A percentile compares a stretch with the other conserved stretches of the same genome.
phyloP scores from a whole-genome alignment of 805 yeast species.

The Nakazawaea wyomingensis region DNA sequence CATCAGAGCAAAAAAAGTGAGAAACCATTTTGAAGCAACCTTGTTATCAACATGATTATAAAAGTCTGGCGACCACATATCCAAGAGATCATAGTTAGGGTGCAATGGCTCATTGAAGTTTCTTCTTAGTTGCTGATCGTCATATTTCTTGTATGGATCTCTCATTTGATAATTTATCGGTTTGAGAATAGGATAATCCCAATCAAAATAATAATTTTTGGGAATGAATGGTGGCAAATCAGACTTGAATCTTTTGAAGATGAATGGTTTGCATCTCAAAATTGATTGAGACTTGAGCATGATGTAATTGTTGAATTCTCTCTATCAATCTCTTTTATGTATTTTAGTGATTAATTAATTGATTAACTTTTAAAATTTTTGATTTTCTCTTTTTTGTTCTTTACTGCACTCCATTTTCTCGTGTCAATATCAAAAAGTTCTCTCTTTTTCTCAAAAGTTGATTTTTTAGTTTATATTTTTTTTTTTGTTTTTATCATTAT shows the following conservation, averaged over 20 bases:
- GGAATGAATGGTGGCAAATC: constrained; percentile 27
- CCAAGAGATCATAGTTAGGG: constrained; percentile 66
- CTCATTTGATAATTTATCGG: constrained; percentile 56
- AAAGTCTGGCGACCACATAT: constrained; percentile 84
- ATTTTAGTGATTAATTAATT: no score
- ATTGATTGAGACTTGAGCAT: neutral
- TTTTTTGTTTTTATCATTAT: neutral
- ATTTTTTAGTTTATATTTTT: neutral
- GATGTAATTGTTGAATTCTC: neutral
- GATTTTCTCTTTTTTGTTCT: neutral
- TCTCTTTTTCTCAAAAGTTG: neutral
- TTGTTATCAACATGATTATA: constrained; percentile 53
- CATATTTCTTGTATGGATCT: constrained; percentile 69
- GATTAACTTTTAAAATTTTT: neutral
- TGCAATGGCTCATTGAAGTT: constrained; percentile 69
- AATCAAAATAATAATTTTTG: constrained; percentile 20
- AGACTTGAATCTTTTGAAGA: constrained; percentile 11
- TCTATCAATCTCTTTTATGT: neutral
- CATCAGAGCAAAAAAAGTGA: constrained; percentile 46
- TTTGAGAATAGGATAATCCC: constrained; percentile 59
- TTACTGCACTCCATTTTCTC: no score
- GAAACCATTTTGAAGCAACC: constrained; percentile 55
- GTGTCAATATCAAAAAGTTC: neutral
- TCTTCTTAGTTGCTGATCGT: constrained; percentile 77
- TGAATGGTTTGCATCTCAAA: neutral